Evolutionary conservation across 306 rosid genomes (phyloP), one percentile per base, ranked within the genome.

Genomic region (Glycine tomentella): DNA sequence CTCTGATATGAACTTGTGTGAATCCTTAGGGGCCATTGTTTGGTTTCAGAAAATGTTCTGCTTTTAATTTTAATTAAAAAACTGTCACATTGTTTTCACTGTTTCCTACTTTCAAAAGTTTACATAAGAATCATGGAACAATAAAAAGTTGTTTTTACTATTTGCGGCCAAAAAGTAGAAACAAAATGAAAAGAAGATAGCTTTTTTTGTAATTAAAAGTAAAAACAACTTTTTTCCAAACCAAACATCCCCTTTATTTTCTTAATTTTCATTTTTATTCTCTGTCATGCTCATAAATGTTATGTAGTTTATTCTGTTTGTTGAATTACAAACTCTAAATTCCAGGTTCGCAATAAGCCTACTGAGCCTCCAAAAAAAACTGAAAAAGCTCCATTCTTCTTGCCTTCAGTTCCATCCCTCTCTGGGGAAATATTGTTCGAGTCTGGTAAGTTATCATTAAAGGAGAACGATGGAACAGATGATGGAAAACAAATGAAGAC

Each of bases 361-460:
- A 86, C 89, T 77, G 98, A 95, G 74, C 98, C 96, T 53, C 98
- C 97, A 11, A 95, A 93, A 85, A 95, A 93, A 85, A 98, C 99
- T 0, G 99, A 93, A 83, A 91, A 88, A 86, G 98, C 96, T 84
- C 98, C 99, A 45, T 95, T 95, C 90, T 95, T 93, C 88, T 78
- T 95, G 87, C 96, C 99, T 75, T 88, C 98, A 4, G 84, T 91
- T 82, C 98, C 98, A 33, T 85, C 92, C 57, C 76, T 95, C 59
- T 91, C 99, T 17, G 98, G 99, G 52, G 98, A 93, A 84, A 93
- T 95, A 83, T 76, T 89, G 71, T 95, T 95, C 46, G 95, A 90
- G 84, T 87, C 97, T 72, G 84, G 80, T 56, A 82, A 90, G 67
- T 66, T 84, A 48, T 80, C 87, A 10, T 86, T 75, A 48, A 80